Base-by-base conservation (phyloP, 495 filamentous ascomycete genomes). In the Ramalina intermedia region DNA sequence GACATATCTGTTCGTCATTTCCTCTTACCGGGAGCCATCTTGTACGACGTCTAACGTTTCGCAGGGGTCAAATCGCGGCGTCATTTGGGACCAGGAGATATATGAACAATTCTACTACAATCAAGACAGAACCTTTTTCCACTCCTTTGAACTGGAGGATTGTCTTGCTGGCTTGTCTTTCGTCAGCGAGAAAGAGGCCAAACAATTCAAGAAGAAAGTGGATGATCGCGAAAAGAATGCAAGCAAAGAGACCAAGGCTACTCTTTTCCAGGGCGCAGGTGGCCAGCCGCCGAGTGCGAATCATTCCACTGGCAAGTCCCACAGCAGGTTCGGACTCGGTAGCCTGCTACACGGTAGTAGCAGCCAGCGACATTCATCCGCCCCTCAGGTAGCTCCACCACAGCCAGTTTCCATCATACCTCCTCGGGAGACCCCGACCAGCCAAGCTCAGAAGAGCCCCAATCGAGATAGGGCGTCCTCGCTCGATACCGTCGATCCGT, bases 1-100 rank as follows among this genome's bases (percentile, higher is more conserved):
- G 91, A 98, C 66, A 77, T 98, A 48, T 94, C 85, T 62, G 89
- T 94, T 68, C 54, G 87, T 78, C 46, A 20, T 42, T 6, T 41
- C 51, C 18, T 56, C 48, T 29, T 46, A 43, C 39, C 12, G 18
- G 49, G 41, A 37, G 14, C 27, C 21, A 35, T 13, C 41, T 16
- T 37, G 47, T 24, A 13, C 21, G 6, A 20, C 20, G 42, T 37
- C 52, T 48, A 12, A 53, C 46, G 9, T 12, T 13, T 41, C 13
- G 41, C 57, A 94, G 87, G 75, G 84, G 33, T 70, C 83, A 41
- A 80, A 78, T 63, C 78, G 82, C 56, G 91, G 93, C 43, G 93
- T 98, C 23, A 82, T 98, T 56, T 98, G 91, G 91, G 91, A 98
- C 61, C 88, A 96, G 67, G 91, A 98, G 63, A 82, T 96, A 55